Evolutionary conservation across 495 filamentous ascomycete species (phyloP).

Genomic region (Hypoxylon fragiforme): DNA sequence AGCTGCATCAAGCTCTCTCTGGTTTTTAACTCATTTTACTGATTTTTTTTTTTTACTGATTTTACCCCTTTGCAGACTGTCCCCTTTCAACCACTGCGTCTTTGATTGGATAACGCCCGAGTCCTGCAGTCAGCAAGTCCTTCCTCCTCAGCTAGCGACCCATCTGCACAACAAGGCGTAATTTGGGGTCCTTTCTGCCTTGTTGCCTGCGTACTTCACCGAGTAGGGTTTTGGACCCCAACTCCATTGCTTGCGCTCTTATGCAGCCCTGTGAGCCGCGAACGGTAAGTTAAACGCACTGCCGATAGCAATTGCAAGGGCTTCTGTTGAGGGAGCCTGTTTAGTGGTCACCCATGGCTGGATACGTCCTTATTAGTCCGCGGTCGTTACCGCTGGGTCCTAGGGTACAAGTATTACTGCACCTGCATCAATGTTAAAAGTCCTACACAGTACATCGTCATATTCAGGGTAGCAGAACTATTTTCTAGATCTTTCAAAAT

Average conservation of each 20-base stretch:
- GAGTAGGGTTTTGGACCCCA: conserved; percentile 41
- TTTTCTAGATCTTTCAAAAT: conserved; percentile 39
- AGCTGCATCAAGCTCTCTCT: conserved; percentile 31
- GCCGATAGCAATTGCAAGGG: conserved; percentile 36
- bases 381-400: conserved; percentile 40
- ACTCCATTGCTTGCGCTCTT: conserved; percentile 37
- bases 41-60: too few relatives aligned
- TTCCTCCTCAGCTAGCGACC: conserved; percentile 39
- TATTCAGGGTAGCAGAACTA: conserved; percentile 35
- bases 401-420: conserved; percentile 38
- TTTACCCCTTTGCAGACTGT: conserved; percentile 27
- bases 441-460: conserved; percentile 44
- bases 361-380: conserved; percentile 30
- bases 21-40: too few relatives aligned
- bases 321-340: conserved; percentile 37
- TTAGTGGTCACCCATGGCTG: conserved; percentile 39
- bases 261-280: conserved; percentile 42
- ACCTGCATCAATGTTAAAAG: conserved; percentile 37
- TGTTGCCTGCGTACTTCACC: conserved; percentile 44
- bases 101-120: conserved; percentile 41
- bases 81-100: conserved; percentile 12
- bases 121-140: conserved; percentile 42
- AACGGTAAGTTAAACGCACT: conserved; percentile 39
- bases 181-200: conserved; percentile 41
- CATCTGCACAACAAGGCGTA: conserved; percentile 39